Evolutionary conservation across 371 early-diverging fungal genomes (phyloP).

Genomic region (Haplosporangium sp.): DNA sequence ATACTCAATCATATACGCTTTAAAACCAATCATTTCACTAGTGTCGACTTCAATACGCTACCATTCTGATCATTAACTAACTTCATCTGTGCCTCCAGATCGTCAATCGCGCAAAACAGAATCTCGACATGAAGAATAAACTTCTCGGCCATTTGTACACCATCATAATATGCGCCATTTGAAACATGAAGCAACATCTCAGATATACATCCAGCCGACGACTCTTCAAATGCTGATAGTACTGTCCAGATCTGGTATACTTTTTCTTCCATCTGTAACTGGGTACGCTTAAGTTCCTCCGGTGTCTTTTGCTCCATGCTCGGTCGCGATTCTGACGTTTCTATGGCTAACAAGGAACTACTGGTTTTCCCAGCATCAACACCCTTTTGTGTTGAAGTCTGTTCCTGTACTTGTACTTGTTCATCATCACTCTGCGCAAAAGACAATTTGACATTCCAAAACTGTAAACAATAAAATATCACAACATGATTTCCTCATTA

Average conservation of each 20-base stretch:
- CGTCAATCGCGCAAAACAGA: conserved; percentile 91
- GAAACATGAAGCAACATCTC: conserved; percentile 96
- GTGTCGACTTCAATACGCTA: conserved; percentile 2
- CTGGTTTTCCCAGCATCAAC: conserved; percentile 14
- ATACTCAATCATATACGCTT: too few species aligned
- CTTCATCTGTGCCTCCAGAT: conserved; percentile 74
- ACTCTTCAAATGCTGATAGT: conserved; percentile 95
- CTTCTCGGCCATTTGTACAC: conserved; percentile 88
- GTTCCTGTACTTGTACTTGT: conserved; percentile 4
- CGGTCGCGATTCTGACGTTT: conserved; percentile 4
- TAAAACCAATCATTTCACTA: too few species aligned
- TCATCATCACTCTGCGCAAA: conserved; percentile 35
- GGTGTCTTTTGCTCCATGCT: conserved; percentile 55
- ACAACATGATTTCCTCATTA: background rate
- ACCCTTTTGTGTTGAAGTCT: background rate
- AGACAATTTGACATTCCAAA: conserved; percentile 82
- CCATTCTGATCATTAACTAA: conserved; percentile 67
- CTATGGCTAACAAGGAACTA: conserved; percentile 4
- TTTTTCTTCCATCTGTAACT: conserved; percentile 83
- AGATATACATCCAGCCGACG: conserved; percentile 96
- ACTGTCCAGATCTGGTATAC: conserved; percentile 93
- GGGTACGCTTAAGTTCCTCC: conserved; percentile 67
- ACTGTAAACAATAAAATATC: conserved; percentile 58
- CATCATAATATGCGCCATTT: conserved; percentile 84
- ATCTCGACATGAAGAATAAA: conserved; percentile 95